Evolutionary conservation across 2,329 filamentous ascomycete species (phyloP), one percentile per base, ranked within the genome.

Genomic region (Trichothecium roseum): DNA sequence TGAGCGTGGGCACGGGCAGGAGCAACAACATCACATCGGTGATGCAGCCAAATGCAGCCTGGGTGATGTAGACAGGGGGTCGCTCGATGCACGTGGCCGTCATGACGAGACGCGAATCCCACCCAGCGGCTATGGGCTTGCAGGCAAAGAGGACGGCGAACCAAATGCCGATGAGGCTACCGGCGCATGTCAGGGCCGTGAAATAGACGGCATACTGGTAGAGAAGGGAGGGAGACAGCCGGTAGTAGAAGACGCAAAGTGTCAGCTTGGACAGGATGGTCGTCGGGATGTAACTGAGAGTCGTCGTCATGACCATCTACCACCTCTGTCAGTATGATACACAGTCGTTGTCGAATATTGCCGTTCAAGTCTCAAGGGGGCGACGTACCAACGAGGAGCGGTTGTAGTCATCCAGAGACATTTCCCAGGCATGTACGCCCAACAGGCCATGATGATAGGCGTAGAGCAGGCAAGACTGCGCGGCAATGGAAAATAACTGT

Each of bases 1-100:
- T 45, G 3, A 70, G 49, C 8, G 63, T 61, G 1, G 57, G 59
- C 22, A 68, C 53, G 0, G 66, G 66, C 4, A 69, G 46, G 2
- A 55, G 41, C 31, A 64, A 60, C 13, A 66, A 56, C 16, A 67
- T 40, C 4, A 69, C 30, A 42, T 69, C 64, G 4, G 64, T 66
- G 14, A 60, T 36, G 32, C 67, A 62, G 37, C 66, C 66, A 9
- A 64, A 49, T 2, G 53, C 59, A 0, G 65, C 63, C 24, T 64
- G 65, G 22, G 57, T 52, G 18, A 69, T 56, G 46, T 69, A 69
- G 27, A 69, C 57, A 2, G 59, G 48, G 13, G 63, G 57, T 17
- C 61, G 58, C 32, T 63, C 49, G 34, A 70, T 54, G 42, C 66
- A 70, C 15, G 28, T 49, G 43, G 36, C 60, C 45, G 15, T 47